Percentiles rank a stretch among this genome's conserved stretches.
These are phyloP conservation scores for Diaporthe destruens DNA, from an alignment of 2,329 filamentous ascomycete genomes.

Conservation along the genomic window DNA sequence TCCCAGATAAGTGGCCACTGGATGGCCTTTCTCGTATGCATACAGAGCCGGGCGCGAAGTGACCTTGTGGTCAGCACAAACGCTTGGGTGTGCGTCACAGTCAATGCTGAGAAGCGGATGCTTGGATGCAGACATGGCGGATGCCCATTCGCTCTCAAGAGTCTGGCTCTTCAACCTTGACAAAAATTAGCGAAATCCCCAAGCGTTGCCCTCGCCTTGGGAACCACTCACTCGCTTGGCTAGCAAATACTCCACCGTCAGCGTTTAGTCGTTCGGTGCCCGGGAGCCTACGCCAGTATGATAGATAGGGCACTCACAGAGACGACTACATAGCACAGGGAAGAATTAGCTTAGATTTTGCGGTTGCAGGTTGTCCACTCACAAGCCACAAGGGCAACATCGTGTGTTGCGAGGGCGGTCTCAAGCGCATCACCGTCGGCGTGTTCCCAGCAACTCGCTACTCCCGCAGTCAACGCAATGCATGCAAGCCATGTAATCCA, in stretches of 20 bases:
- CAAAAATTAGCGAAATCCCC: neutral
- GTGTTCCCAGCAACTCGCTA: slow-evolving; percentile 27
- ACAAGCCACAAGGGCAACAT: slow-evolving; percentile 42
- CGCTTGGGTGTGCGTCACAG: slow-evolving; percentile 40
- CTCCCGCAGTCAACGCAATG: neutral
- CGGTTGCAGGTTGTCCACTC: slow-evolving; percentile 5
- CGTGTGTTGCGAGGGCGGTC: slow-evolving; percentile 28
- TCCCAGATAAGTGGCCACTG: slow-evolving; percentile 43
- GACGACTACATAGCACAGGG: slow-evolving; percentile 33
- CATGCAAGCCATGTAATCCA: neutral
- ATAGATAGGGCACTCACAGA: slow-evolving; percentile 38
- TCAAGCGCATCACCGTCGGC: slow-evolving; percentile 13
- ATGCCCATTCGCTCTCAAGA: slow-evolving; percentile 45
- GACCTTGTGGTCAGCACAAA: slow-evolving; percentile 42
- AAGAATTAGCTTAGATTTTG: neutral
- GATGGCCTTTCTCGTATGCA: slow-evolving; percentile 42
- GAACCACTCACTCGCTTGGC: slow-evolving; percentile 38
- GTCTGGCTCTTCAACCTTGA: slow-evolving; percentile 39
- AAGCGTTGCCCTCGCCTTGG: neutral
- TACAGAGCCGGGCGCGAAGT: slow-evolving; percentile 43
- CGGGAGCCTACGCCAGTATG: neutral
- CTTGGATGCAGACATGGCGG: slow-evolving; percentile 31
- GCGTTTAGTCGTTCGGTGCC: neutral
- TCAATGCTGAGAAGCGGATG: slow-evolving; percentile 45
- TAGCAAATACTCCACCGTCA: slow-evolving; percentile 5